Evolutionary conservation across 106 monocot species (phyloP), one percentile per base, ranked within the genome.

Genomic region (Dactylorhiza incarnata): DNA sequence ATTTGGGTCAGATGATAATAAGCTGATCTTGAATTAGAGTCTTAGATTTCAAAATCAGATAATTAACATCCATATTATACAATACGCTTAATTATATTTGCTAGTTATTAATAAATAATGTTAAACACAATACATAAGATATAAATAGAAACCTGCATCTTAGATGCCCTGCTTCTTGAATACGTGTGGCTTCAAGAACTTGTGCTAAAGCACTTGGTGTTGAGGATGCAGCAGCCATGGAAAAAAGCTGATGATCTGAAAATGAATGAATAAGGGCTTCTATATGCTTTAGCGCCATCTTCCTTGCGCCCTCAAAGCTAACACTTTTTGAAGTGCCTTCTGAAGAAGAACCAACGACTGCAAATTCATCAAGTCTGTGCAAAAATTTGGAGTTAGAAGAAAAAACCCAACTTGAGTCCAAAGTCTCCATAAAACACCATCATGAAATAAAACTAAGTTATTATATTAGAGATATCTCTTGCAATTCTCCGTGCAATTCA

Each of bases 111-210:
- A 71, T 46, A 17, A 46, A 47, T 17, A 8, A 12, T 15, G 19
- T 22, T 22, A 48, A 25, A 53, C 24, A 73, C 67, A 46, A 68
- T 6, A 23, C 48, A 76, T 3, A 51, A 71, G 19, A 75, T 19
- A 37, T 6, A 11, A 11, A 49, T 9, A 75, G 53, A 58, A 56
- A 97, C 97, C 97, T 97, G 94, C 97, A 97, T 89, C 97, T 83
- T 51, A 97, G 87, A 83, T 97, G 89, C 2, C 97, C 97, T 76
- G 97, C 97, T 89, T 97, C 97, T 78, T 89, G 97, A 74, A 97
- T 97, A 58, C 86, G 90, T 58, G 84, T 87, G 22, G 80, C 78
- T 80, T 97, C 97, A 69, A 83, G 83, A 76, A 94, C 81, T 53
- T 86, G 89, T 48, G 78, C 73, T 71, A 97, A 82, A 19, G 86